A percentile compares a stretch with the other conserved stretches of the same genome.
These are phyloP conservation scores for Aspergillus amoenus DNA, from an alignment of 2,329 filamentous ascomycete genomes.

Conservation along the genomic window DNA sequence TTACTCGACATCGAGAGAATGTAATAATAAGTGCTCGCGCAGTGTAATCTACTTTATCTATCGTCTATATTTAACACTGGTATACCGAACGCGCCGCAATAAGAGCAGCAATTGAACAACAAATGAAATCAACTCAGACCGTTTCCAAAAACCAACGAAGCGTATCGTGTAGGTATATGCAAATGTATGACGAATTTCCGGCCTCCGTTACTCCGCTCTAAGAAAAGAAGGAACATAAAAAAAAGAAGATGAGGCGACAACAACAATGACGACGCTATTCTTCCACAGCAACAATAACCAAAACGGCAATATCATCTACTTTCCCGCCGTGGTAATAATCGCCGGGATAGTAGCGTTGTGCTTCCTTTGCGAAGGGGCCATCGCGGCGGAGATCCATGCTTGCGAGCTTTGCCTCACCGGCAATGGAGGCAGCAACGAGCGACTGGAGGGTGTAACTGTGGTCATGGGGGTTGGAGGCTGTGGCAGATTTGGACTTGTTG, in stretches of 20 bases:
- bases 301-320: slow-evolving; percentile 89
- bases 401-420: slow-evolving; percentile 77
- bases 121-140: background rate
- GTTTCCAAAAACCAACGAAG: background rate
- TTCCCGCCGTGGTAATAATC: slow-evolving; percentile 92
- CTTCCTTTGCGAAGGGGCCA: slow-evolving; percentile 92
- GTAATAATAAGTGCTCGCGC: background rate
- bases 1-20: background rate
- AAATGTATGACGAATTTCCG: background rate
- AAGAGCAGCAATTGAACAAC: background rate
- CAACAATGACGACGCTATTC: slow-evolving; percentile 26
- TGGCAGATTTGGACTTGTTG: slow-evolving; percentile 10
- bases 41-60: background rate
- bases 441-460: slow-evolving; percentile 65
- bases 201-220: background rate
- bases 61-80: background rate
- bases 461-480: slow-evolving; percentile 17
- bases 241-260: background rate
- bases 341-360: slow-evolving; percentile 80
- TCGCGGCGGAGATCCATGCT: slow-evolving; percentile 79
- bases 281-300: slow-evolving; percentile 76
- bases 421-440: slow-evolving; percentile 74
- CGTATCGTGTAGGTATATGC: background rate
- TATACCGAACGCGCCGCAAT: background rate
- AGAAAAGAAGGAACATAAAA: background rate